Evolutionary conservation across 2,329 filamentous ascomycete species (phyloP), one percentile per base, ranked within the genome.

Genomic region (Arthrobotrys conoides): DNA sequence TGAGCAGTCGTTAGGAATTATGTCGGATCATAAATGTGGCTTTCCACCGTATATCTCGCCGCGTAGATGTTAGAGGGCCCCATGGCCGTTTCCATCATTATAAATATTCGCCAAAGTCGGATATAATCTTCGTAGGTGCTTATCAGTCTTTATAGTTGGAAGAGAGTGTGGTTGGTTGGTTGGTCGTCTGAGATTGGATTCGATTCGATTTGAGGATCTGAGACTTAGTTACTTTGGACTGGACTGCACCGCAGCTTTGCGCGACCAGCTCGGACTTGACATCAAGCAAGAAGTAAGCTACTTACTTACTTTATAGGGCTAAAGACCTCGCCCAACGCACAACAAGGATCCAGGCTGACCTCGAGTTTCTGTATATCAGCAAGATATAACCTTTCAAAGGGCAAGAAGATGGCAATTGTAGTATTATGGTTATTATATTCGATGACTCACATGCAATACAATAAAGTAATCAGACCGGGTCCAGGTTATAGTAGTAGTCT

Each of bases 321-420:
- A 18, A n/a, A 76, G 51, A 76, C 72, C 72, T 73, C 57, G 38
- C 38, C 65, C 71, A 66, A 59, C 72, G 68, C 65, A 61, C 46
- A 14, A 59, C 64, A 64, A 63, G 64, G 49, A 65, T 65, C 67
- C 51, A 46, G 10, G 24, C 16, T 18, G 30, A 10, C n/a, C n/a
- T 46, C 44, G 18, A 8, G 10, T 46, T 12, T 16, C 14, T n/a
- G 44, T n/a, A 46, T 46, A 12, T 18, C n/a, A n/a, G n/a, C n/a
- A n/a, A n/a, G n/a, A n/a, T n/a, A n/a, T n/a, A n/a, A n/a, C n/a
- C n/a, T n/a, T n/a, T n/a, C n/a, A n/a, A n/a, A n/a, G n/a, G n/a
- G n/a, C n/a, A n/a, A n/a, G n/a, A n/a, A n/a, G n/a, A n/a, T n/a
- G n/a, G n/a, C n/a, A n/a, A n/a, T n/a, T n/a, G n/a, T n/a, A n/a